Evolutionary conservation across 148 eudicot species (phyloP), one percentile per base, ranked within the genome.

Genomic region (Cornus kousa): DNA sequence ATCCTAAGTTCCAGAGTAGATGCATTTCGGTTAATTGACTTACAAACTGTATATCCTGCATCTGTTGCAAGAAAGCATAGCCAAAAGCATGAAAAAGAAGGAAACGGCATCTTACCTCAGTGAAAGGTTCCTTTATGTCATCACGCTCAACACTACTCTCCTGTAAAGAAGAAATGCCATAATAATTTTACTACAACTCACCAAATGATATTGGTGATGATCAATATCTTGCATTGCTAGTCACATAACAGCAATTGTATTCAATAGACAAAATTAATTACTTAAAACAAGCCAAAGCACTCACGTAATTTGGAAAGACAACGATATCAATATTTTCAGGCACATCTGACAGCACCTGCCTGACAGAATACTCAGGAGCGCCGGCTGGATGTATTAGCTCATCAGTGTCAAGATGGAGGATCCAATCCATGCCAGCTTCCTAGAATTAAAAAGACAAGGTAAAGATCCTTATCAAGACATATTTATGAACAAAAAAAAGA

Each of bases 341-440:
- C 78, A 94, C 80, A 59, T 88, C 80, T 19, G 85, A 32, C 14
- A 91, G 82, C 77, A 94, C 81, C 73, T 88, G 82, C 67, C 83
- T 81, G 66, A 90, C 72, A 68, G 96, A 91, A 81, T 94, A 91
- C 67, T 87, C 88, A 75, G 71, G 80, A 68, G 90, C 83, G 20
- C 96, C 98, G 13, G 87, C 94, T 76, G 96, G 98, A 85, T 94
- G 93, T 74, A 91, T 71, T 71, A 94, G 89, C 87, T 94, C 96
- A 74, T 94, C 98, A 23, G 96, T 94, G 88, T 94, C 98, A 4
- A 91, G 89, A 84, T 94, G 98, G 85, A 94, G 85, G 60, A 94
- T 94, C 96, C 94, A 94, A 32, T 91, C 94, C 94, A 91, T 87
- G 74, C 91, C 88, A 64, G 90, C 85, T 73, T 91, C 89, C 94